phyloP scores from a whole-genome alignment of 257 asterid genomes.

The Solanum chaucha region DNA sequence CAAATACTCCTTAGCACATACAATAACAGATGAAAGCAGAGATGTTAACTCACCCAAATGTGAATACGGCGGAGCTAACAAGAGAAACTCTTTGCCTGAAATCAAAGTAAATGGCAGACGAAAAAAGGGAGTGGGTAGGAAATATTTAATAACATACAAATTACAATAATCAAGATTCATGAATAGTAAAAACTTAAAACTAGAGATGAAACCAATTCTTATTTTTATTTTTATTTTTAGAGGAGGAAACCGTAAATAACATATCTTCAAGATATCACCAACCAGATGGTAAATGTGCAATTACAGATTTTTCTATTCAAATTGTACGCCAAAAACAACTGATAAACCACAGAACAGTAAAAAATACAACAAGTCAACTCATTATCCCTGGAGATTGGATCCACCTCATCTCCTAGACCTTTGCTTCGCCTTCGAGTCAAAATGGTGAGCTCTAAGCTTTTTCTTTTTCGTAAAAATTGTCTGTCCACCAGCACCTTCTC shows the following conservation, averaged over 20 bases:
- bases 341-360: not conserved
- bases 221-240: not conserved
- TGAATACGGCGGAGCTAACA: not conserved
- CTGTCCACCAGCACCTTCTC: slow-evolving; percentile 46
- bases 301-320: not conserved
- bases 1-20: not conserved
- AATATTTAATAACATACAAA: not conserved
- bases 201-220: not conserved
- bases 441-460: slow-evolving; percentile 88
- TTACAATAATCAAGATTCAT: not conserved
- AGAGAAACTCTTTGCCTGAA: not conserved
- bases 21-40: not conserved
- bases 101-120: not conserved
- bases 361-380: not conserved
- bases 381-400: not conserved
- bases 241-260: not conserved
- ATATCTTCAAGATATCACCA: not conserved
- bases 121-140: not conserved
- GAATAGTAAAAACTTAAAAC: not conserved
- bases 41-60: not conserved
- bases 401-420: slow-evolving; percentile 28
- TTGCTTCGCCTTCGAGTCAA: slow-evolving; percentile 67
- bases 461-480: slow-evolving; percentile 42
- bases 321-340: not conserved
- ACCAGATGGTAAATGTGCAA: not conserved